Conservation (phyloP, 1,139 yeast species). For the Nakaseomyces glabratus region DNA sequence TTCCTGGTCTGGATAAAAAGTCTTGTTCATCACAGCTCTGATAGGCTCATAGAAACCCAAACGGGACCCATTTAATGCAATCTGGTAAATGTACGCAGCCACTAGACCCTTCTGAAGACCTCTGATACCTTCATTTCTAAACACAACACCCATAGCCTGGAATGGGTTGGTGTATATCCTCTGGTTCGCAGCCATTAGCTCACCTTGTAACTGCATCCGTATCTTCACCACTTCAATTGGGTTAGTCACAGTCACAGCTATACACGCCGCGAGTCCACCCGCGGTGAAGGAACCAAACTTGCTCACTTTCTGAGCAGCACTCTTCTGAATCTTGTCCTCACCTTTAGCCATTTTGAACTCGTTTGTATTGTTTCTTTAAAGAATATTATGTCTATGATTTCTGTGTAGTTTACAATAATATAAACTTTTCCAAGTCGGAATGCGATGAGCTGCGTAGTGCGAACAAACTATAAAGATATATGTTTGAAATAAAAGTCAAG, state of each 20-base stretch:
- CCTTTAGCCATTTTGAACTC: conserved; percentile 10
- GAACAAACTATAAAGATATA: too few relatives aligned
- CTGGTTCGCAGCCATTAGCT: conserved; percentile 50
- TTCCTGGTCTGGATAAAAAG: conserved; percentile 46
- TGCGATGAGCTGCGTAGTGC: too few relatives aligned
- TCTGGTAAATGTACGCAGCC: conserved; percentile 79
- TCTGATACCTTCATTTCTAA: conserved; percentile 69
- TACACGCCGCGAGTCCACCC: conserved; percentile 94
- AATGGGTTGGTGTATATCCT: conserved; percentile 69
- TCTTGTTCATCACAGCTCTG: conserved; percentile 49
- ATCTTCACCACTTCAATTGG: conserved; percentile 93
- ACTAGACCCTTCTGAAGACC: conserved; percentile 84
- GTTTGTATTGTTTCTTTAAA: too few relatives aligned
- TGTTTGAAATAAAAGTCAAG: too few relatives aligned
- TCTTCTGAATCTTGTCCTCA: conserved; percentile 22
- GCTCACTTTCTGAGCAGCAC: conserved; percentile 48
- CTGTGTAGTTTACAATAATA: too few relatives aligned
- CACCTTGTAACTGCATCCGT: conserved; percentile 95
- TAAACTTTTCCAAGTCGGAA: too few relatives aligned
- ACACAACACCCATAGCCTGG: conserved; percentile 74
- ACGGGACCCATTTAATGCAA: conserved; percentile 88
- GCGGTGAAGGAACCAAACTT: conserved; percentile 76
- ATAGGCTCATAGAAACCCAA: conserved; percentile 89
- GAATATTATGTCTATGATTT: too few relatives aligned
- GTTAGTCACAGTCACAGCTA: conserved; percentile 93